These are phyloP conservation scores for Exobasidium cylindrosporum DNA, from an alignment of 1,284 basidiomycete species.

Conservation along the genomic window DNA sequence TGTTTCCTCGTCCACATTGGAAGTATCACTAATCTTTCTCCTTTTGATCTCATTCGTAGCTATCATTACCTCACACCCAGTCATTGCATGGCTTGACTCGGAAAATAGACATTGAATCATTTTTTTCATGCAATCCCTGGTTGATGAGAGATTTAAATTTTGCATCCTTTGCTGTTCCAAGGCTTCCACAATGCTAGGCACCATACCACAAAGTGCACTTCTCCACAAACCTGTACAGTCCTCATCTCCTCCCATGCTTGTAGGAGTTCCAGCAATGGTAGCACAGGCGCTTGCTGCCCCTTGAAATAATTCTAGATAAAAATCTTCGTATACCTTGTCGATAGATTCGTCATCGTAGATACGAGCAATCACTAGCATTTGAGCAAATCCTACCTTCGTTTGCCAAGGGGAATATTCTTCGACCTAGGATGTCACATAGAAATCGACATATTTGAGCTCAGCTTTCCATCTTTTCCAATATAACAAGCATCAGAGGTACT, in stretches of 20 bases:
- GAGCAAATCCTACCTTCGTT: not conserved
- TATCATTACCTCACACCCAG: not conserved
- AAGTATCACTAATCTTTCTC: not conserved
- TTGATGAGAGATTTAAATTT: not conserved
- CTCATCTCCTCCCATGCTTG: slow-evolving; percentile 1
- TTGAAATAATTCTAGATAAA: slow-evolving; percentile 1
- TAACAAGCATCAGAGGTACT: not conserved
- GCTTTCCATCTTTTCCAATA: not conserved
- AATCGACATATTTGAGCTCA: not conserved
- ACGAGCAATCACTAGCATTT: not conserved
- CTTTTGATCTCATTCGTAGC: not conserved
- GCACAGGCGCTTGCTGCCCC: slow-evolving; percentile 1
- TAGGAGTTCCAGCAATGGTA: not conserved
- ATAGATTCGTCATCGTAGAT: not conserved
- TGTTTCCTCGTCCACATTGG: not conserved
- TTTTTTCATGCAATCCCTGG: not conserved
- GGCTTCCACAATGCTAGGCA: not conserved
- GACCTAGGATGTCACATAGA: no score
- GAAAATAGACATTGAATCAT: not conserved
- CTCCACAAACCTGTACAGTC: slow-evolving; percentile 1
- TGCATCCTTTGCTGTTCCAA: not conserved
- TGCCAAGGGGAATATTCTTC: not conserved
- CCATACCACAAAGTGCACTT: slow-evolving; percentile 5
- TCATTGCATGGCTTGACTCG: not conserved
- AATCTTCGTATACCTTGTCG: not conserved